phyloP scores from a whole-genome alignment of 1,284 basidiomycete species.

The Schizophyllum commune region DNA sequence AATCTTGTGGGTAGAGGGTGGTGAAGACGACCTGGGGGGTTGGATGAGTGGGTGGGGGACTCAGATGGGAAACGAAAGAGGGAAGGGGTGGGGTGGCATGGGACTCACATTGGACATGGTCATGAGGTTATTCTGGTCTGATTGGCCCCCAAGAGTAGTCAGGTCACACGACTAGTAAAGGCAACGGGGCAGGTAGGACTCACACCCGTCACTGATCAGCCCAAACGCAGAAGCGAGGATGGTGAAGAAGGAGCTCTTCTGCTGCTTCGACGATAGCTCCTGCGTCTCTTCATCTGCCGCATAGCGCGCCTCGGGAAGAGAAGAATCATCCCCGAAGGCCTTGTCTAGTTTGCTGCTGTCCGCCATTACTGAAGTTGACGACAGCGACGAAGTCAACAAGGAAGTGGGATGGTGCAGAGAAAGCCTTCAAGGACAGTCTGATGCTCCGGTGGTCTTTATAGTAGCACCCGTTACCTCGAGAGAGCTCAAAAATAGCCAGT shows the following conservation, averaged over 20 bases:
- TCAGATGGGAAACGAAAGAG: too few species aligned
- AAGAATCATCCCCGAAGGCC: neutral
- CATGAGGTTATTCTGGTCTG: constrained; percentile 67
- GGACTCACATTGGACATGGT: constrained; percentile 62
- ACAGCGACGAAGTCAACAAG: neutral
- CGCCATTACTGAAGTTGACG: neutral
- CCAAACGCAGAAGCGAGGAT: constrained; percentile 60
- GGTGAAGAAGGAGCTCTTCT: constrained; percentile 50
- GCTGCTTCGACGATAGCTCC: constrained; percentile 23
- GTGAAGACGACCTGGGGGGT: constrained; percentile 49
- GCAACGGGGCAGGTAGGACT: constrained; percentile 14
- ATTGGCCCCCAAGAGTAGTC: constrained; percentile 2
- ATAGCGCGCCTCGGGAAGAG: neutral
- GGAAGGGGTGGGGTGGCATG: too few species aligned
- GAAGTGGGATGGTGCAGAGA: too few species aligned
- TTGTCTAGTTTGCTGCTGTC: neutral
- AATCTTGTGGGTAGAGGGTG: constrained; percentile 49
- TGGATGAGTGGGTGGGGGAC: constrained; percentile 2
- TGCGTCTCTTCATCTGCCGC: neutral
- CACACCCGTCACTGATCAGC: constrained; percentile 65
- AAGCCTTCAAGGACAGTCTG: neutral
- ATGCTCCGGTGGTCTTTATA: too few species aligned
- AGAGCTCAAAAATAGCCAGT: neutral
- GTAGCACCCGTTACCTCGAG: neutral
- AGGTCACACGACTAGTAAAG: neutral